phyloP scores from a whole-genome alignment of 164 flowering plant genomes.

The Tinospora cordifolia region DNA sequence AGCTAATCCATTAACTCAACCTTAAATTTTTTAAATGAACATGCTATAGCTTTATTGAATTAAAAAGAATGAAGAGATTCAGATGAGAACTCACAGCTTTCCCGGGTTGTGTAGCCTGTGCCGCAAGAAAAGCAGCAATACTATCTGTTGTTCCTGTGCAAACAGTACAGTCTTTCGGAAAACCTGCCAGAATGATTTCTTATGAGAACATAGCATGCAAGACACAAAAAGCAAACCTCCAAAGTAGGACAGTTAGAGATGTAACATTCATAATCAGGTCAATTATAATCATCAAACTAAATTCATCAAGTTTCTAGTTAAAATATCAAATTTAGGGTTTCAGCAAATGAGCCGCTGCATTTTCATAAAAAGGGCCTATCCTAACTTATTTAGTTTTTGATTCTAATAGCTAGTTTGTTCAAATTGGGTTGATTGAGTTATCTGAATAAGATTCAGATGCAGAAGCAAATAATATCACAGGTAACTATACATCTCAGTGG shows the following conservation, averaged over 20 bases:
- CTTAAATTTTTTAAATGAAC: not conserved
- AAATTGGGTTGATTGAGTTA: no score
- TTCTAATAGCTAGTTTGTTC: no score
- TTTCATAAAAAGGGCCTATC: no score
- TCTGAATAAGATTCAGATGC: no score
- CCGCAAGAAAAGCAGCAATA: constrained; percentile 96
- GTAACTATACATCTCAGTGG: not conserved
- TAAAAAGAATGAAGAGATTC: not conserved
- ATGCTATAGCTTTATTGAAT: not conserved
- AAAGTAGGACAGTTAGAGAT: not conserved
- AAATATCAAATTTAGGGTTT: no score
- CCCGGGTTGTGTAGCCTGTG: constrained; percentile 81
- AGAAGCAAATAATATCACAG: no score
- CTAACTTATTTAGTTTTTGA: no score
- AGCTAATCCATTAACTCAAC: not conserved
- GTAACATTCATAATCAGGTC: constrained; percentile 1
- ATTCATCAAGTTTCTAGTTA: not conserved
- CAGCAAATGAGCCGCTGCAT: no score
- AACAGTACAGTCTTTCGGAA: constrained; percentile 60
- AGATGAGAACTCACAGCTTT: constrained; percentile 60
- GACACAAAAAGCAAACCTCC: not conserved
- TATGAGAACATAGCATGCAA: not conserved
- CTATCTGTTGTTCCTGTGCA: constrained; percentile 97
- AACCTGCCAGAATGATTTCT: constrained; percentile 44
- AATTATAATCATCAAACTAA: not conserved